phyloP scores from a whole-genome alignment of 2,329 filamentous ascomycete genomes.

The Ophiostoma montium region DNA sequence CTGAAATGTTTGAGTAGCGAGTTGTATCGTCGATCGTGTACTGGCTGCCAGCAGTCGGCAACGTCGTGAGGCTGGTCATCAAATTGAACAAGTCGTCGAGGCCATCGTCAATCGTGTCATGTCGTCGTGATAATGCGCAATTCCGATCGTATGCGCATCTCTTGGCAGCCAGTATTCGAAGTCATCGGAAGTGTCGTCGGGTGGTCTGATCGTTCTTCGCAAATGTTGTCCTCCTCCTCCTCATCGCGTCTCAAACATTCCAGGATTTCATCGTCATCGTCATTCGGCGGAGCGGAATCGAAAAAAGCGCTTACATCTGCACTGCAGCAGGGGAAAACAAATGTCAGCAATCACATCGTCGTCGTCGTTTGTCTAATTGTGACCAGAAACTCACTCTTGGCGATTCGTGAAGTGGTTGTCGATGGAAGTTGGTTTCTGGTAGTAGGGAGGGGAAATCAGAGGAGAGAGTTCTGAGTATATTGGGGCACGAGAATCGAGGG shows the following conservation, averaged over 20 bases:
- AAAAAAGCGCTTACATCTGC: slow-evolving; percentile 66
- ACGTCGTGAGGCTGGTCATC: too few species aligned
- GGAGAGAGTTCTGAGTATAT: slow-evolving; percentile 3
- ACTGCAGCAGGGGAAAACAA: slow-evolving; percentile 34
- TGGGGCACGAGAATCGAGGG: slow-evolving; percentile 6
- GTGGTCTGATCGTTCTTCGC: background rate
- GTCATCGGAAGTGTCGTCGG: background rate
- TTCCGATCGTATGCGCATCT: background rate
- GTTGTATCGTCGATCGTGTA: too few species aligned
- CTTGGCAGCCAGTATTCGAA: background rate
- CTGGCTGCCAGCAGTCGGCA: too few species aligned
- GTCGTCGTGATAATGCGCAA: background rate
- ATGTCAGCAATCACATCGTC: slow-evolving; percentile 2
- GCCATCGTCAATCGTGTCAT: too few species aligned
- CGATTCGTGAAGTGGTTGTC: slow-evolving; percentile 13
- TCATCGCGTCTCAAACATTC: slow-evolving; percentile 2
- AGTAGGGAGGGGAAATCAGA: slow-evolving; percentile 1
- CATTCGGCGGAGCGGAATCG: background rate
- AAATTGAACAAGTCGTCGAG: too few species aligned
- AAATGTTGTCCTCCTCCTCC: background rate
- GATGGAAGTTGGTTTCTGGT: slow-evolving; percentile 5
- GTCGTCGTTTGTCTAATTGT: too few species aligned
- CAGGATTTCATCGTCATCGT: background rate
- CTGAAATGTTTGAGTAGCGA: too few species aligned
- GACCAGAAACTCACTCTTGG: slow-evolving; percentile 17